Percentiles rank a stretch among this genome's conserved stretches.
Evolutionary conservation across 1,139 yeast species (phyloP).

Genomic region (Hansenula sp.): DNA sequence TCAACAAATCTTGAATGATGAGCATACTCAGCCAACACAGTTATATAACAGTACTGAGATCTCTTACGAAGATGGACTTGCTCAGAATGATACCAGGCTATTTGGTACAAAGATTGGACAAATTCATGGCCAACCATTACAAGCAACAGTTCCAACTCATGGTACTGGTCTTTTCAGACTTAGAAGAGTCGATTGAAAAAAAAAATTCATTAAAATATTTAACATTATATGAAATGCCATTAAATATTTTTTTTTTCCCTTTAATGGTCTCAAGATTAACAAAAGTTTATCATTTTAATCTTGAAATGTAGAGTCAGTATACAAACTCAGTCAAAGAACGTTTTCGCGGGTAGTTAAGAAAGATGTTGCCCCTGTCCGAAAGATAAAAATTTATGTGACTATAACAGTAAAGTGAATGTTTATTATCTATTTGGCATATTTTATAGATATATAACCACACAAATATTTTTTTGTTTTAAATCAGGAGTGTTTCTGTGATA

Average conservation of each 20-base stretch:
- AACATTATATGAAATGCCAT: too few relatives aligned
- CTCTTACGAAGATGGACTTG: constrained; percentile 4
- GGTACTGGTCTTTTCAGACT: constrained; percentile 6
- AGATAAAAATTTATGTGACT: constrained; percentile 3
- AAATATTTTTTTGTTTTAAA: too few relatives aligned
- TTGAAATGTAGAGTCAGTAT: background rate
- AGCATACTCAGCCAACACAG: background rate
- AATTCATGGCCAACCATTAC: background rate
- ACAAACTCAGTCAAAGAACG: background rate
- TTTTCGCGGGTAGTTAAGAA: background rate
- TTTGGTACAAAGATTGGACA: constrained; percentile 5
- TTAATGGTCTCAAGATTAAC: too few relatives aligned
- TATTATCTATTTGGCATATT: too few relatives aligned
- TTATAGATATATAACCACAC: too few relatives aligned
- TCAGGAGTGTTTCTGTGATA: too few relatives aligned
- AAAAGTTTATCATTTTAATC: background rate
- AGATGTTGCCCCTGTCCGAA: too few relatives aligned
- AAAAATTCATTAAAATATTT: too few relatives aligned
- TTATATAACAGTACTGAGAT: constrained; percentile 5
- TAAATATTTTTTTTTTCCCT: too few relatives aligned
- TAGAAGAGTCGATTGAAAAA: background rate
- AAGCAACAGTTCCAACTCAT: constrained; percentile 7
- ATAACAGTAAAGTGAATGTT: too few relatives aligned
- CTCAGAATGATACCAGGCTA: constrained; percentile 6
- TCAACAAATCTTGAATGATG: background rate